These are phyloP conservation scores for Thuidium tamariscinum DNA, from an alignment of 225 moss, liverwort and hornwort species.

Conservation along the genomic window DNA sequence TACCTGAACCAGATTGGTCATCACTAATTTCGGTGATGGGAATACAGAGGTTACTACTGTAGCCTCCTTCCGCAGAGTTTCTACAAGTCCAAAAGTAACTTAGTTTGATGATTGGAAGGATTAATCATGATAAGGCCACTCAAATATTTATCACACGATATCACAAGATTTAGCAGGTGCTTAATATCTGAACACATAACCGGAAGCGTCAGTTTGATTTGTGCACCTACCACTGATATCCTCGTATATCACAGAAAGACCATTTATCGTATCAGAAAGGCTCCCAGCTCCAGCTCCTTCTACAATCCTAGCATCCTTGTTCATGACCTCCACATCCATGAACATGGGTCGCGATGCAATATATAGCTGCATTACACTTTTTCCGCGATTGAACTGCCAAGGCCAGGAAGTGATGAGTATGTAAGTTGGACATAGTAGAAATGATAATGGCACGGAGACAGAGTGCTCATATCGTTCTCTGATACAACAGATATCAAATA, in stretches of 20 bases:
- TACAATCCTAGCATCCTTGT: constrained; percentile 53
- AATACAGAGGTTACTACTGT: constrained; percentile 61
- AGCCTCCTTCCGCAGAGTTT: constrained; percentile 68
- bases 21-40: constrained; percentile 76
- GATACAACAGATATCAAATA: background rate
- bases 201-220: background rate
- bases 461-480: background rate
- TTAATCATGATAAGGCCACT: background rate
- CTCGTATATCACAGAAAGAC: constrained; percentile 65
- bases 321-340: constrained; percentile 82
- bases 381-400: constrained; percentile 84
- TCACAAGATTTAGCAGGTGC: background rate
- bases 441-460: background rate
- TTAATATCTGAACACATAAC: background rate
- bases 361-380: constrained; percentile 73
- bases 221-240: constrained; percentile 64
- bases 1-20: constrained; percentile 85
- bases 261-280: constrained; percentile 35
- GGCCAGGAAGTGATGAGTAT: background rate
- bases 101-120: background rate
- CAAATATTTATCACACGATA: background rate
- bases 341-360: constrained; percentile 95
- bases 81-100: constrained; percentile 24
- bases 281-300: constrained; percentile 28
- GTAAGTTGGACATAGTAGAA: background rate